Base-by-base conservation (phyloP, 2,329 filamentous ascomycete genomes). In the Dactylellina cionopaga region DNA sequence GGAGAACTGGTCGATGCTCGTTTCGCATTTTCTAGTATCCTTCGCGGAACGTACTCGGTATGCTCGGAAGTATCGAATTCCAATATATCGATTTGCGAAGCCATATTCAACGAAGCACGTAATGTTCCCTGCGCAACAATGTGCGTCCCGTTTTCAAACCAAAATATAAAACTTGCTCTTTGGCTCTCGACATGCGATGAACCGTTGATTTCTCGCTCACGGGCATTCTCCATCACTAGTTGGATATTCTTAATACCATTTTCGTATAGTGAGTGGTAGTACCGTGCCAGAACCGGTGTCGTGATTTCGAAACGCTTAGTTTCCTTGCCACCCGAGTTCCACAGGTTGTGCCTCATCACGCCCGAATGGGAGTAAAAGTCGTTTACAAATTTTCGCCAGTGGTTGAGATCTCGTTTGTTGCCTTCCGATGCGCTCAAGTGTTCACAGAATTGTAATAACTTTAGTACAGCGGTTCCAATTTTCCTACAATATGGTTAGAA, bases 261-360 rank as follows among this genome's bases (percentile, higher is more conserved):
- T 65, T 90, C 89, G 79, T 95, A 97, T 77, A 96, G 90, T 0
- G 92, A 93, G 77, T 90, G 88, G 79, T 96, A 97, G 80, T 95
- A 98, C 77, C 94, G 88, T 31, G 94, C 88, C 46, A 99, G 84
- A 0, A 91, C 91, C 2, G 92, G 87, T 68, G 87, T 91, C 1
- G 89, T 87, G 51, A 98, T 92, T 79, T 97, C 93, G 77, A 93
- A 97, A 77, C 90, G 88, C 82, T 96, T 97, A 62, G 89, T 86
- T 15, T 83, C 84, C 33, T 82, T 81, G 17, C 86, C 83, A 41
- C 80, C 82, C 44, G 85, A 82, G 74, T 85, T 85, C 75, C 80
- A 84, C 13, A 96, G 83, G 2, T 88, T 86, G 76, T 94, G 88
- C 41, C 92, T 87, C 78, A 96, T 89, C 6, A 92, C 87, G 6